These are phyloP conservation scores for Plasmodium cynomolgi DNA, from an alignment of 169 alveolate species.

Conservation along the genomic window DNA sequence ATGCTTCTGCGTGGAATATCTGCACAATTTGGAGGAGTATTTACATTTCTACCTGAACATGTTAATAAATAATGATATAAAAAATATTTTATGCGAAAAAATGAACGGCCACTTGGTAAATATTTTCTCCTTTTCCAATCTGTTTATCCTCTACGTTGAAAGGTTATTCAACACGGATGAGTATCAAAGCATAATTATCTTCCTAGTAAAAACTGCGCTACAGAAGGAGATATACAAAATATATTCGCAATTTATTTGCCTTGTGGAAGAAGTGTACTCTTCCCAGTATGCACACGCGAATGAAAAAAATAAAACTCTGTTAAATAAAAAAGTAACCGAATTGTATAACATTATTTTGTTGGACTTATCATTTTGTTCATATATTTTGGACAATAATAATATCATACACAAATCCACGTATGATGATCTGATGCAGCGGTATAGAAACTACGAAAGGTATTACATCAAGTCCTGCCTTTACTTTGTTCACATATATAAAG, in stretches of 20 bases:
- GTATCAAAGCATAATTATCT: slow-evolving; percentile 33
- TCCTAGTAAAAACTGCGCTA: slow-evolving; percentile 35
- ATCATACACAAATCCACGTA: slow-evolving; percentile 49
- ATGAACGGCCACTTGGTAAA: slow-evolving; percentile 68
- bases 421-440: slow-evolving; percentile 51
- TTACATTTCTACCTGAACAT: slow-evolving; percentile 33
- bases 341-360: slow-evolving; percentile 45
- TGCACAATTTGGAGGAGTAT: slow-evolving; percentile 23
- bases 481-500: slow-evolving; percentile 53
- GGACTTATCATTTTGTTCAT: slow-evolving; percentile 56
- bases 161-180: slow-evolving; percentile 35
- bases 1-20: slow-evolving; percentile 63
- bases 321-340: slow-evolving; percentile 62
- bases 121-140: slow-evolving; percentile 52
- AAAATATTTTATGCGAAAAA: slow-evolving; percentile 51
- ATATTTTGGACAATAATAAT: slow-evolving; percentile 51
- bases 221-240: slow-evolving; percentile 30
- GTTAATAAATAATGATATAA: slow-evolving; percentile 45
- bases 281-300: not conserved
- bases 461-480: slow-evolving; percentile 54
- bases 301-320: slow-evolving; percentile 16
- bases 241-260: slow-evolving; percentile 12
- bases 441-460: slow-evolving; percentile 20
- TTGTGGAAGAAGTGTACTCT: not conserved
- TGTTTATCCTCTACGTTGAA: slow-evolving; percentile 54